phyloP scores from a whole-genome alignment of 2,329 filamentous ascomycete genomes.

The Alternaria metachromatica region DNA sequence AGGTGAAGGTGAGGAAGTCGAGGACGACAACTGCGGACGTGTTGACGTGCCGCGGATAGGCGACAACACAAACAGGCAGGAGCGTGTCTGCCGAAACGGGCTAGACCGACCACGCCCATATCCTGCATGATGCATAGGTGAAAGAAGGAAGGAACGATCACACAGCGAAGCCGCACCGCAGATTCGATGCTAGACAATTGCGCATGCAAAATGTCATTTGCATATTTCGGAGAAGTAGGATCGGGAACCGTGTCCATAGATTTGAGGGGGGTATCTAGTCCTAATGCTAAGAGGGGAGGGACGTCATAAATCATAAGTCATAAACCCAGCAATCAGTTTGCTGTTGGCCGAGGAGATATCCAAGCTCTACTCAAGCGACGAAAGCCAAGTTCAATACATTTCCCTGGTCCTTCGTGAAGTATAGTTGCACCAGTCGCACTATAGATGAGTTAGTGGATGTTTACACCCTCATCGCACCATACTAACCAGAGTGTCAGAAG shows the following conservation, averaged over 20 bases:
- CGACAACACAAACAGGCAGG: not conserved
- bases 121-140: not conserved
- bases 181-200: too few relatives aligned
- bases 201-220: too few relatives aligned
- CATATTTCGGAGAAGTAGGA: not conserved
- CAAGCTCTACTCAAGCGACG: not conserved
- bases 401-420: slow-evolving; percentile 44
- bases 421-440: slow-evolving; percentile 52
- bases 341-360: not conserved
- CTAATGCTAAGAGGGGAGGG: slow-evolving; percentile 16
- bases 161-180: not conserved
- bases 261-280: slow-evolving; percentile 28
- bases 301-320: slow-evolving; percentile 13
- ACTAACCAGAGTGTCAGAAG: slow-evolving; percentile 64
- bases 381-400: slow-evolving; percentile 35
- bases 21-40: not conserved
- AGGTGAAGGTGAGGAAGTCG: not conserved
- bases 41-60: not conserved
- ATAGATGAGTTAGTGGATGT: slow-evolving; percentile 6
- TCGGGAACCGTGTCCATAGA: not conserved
- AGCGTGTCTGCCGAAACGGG: not conserved
- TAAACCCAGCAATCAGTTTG: not conserved
- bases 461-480: too few relatives aligned
- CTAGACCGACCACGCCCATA: not conserved
- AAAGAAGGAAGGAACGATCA: not conserved